Conservation (phyloP, 1,284 basidiomycete genomes). For the Blastosporella zonata region DNA sequence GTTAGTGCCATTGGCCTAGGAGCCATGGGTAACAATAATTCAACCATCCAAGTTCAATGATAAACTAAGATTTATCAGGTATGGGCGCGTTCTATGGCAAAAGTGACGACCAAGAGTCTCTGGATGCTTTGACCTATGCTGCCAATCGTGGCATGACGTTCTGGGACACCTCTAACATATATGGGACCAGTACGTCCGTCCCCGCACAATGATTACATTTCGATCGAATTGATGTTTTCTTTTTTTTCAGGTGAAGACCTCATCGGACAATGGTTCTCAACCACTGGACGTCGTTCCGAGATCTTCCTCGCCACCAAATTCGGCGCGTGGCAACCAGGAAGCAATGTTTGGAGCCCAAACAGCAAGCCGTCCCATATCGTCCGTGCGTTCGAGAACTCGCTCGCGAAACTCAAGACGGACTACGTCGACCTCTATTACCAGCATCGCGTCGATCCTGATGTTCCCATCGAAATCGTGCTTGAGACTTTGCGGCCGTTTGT, state of each 20-base stretch:
- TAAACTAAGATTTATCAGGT: neutral
- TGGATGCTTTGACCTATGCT: neutral
- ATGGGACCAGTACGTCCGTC: neutral
- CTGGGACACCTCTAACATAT: neutral
- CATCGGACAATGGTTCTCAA: neutral
- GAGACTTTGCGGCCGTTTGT: neutral
- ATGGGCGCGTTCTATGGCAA: slow-evolving; percentile 2
- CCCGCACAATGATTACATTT: neutral
- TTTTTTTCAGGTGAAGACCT: neutral
- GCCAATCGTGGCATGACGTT: neutral
- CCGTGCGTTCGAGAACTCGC: neutral
- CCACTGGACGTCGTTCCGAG: neutral
- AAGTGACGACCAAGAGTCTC: neutral
- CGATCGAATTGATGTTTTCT: neutral
- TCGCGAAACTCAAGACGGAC: neutral
- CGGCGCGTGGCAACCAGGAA: neutral
- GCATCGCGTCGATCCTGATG: slow-evolving; percentile 1
- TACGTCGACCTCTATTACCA: slow-evolving; percentile 3
- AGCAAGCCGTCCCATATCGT: neutral
- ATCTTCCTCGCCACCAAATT: slow-evolving; percentile 3
- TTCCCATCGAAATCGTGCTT: slow-evolving; percentile 2
- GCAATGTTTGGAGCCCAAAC: neutral
- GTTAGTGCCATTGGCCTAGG: neutral
- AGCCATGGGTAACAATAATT: neutral
- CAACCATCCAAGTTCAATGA: neutral